Conservation (phyloP, 345 rosid genomes). For the Lenwebbia sp. region DNA sequence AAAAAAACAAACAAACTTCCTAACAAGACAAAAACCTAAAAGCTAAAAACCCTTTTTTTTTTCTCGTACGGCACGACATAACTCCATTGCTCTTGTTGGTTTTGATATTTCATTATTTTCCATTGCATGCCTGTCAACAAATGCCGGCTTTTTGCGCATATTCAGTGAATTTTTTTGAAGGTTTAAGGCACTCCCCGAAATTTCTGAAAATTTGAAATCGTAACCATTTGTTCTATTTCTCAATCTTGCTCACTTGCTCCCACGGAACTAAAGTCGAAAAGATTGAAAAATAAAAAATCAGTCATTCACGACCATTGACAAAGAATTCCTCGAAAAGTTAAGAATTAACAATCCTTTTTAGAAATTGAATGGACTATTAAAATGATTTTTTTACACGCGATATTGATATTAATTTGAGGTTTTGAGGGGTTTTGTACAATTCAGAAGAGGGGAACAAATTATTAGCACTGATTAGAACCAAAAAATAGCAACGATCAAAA, state of each 20-base stretch:
- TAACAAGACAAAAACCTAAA: neutral
- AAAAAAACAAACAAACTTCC: neutral
- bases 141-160: neutral
- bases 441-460: neutral
- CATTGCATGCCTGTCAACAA: neutral
- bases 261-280: neutral
- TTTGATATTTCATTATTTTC: neutral
- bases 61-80: neutral
- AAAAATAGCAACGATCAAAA: too few relatives aligned
- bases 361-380: too few relatives aligned
- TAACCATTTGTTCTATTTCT: too few relatives aligned
- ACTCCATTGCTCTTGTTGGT: neutral
- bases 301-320: too few relatives aligned
- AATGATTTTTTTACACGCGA: neutral
- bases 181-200: neutral
- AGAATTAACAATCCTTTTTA: too few relatives aligned
- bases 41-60: neutral
- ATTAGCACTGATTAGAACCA: neutral
- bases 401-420: neutral
- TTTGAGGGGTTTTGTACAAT: neutral
- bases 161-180: neutral
- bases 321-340: too few relatives aligned
- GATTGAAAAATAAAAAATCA: too few relatives aligned
- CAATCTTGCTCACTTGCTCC: too few relatives aligned
- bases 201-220: neutral